Evolutionary conservation across 2,329 filamentous ascomycete species (phyloP).

Genomic region (Aspergillus fumigatus): DNA sequence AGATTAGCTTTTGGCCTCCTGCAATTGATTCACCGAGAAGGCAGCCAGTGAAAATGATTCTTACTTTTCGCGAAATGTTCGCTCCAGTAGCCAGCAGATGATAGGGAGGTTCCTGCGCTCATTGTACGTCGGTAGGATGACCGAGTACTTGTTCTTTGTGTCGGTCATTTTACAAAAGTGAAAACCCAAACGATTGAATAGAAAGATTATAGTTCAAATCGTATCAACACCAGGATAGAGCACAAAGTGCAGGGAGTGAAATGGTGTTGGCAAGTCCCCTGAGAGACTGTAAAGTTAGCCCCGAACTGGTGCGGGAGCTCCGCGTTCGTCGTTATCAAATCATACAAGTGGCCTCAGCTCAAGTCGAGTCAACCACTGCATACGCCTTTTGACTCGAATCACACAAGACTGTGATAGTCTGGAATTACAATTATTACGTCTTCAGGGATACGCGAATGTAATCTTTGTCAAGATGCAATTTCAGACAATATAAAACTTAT

Average conservation of each 20-base stretch:
- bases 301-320: not conserved
- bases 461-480: not conserved
- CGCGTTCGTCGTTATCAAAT: not conserved
- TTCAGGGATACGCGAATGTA: not conserved
- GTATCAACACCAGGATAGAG: not conserved
- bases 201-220: not conserved
- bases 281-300: not conserved
- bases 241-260: not conserved
- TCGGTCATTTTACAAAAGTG: slow-evolving; percentile 27
- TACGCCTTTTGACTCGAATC: too few species aligned
- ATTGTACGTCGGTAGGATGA: slow-evolving; percentile 97
- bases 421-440: not conserved
- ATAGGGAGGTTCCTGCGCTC: slow-evolving; percentile 96
- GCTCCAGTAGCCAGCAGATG: slow-evolving; percentile 88
- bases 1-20: slow-evolving; percentile 7
- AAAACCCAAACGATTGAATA: not conserved
- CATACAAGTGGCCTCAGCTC: not conserved
- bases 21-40: not conserved
- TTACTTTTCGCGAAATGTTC: slow-evolving; percentile 84
- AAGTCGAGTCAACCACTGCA: not conserved
- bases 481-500: not conserved
- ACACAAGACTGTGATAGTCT: not conserved
- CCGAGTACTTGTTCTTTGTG: slow-evolving; percentile 77
- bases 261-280: not conserved
- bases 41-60: slow-evolving; percentile 21